Percentiles rank a stretch among this genome's conserved stretches.
Evolutionary conservation across 2,329 filamentous ascomycete species (phyloP).

Genomic region (Trichophyton simii): DNA sequence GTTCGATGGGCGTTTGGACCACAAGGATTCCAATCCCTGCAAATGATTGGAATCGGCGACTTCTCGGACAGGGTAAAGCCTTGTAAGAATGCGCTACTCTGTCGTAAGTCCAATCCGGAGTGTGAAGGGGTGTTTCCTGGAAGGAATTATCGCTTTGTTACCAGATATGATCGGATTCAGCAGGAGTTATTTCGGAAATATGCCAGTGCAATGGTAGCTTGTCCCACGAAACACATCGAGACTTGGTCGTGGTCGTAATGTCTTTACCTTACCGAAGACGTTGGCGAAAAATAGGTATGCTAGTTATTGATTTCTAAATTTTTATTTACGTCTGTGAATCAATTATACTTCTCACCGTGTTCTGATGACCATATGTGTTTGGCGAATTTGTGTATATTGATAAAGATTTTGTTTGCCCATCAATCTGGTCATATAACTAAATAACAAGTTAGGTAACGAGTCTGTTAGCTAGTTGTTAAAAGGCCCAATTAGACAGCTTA

Average conservation of each 20-base stretch:
- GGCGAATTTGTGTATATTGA: too few species aligned
- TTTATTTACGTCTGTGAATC: too few species aligned
- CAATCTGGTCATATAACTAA: not conserved
- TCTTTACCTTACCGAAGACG: too few species aligned
- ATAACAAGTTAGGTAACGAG: too few species aligned
- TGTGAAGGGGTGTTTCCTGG: not conserved
- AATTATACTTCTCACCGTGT: too few species aligned
- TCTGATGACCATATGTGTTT: too few species aligned
- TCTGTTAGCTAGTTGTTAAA: too few species aligned
- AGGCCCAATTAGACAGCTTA: too few species aligned
- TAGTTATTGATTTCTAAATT: too few species aligned
- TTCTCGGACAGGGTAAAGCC: not conserved
- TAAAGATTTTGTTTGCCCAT: not conserved
- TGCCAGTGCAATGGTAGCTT: not conserved
- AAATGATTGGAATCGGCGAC: not conserved
- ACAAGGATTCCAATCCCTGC: not conserved
- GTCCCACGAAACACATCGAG: not conserved
- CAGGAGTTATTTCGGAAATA: not conserved
- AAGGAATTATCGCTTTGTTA: not conserved
- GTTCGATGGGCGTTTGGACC: not conserved
- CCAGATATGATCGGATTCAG: not conserved
- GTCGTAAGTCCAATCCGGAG: not conserved
- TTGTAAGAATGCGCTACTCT: not conserved
- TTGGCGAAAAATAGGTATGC: too few species aligned
- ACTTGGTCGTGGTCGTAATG: too few species aligned